phyloP scores from a whole-genome alignment of 2,329 filamentous ascomycete genomes.

The Penicillium griseofulvum region DNA sequence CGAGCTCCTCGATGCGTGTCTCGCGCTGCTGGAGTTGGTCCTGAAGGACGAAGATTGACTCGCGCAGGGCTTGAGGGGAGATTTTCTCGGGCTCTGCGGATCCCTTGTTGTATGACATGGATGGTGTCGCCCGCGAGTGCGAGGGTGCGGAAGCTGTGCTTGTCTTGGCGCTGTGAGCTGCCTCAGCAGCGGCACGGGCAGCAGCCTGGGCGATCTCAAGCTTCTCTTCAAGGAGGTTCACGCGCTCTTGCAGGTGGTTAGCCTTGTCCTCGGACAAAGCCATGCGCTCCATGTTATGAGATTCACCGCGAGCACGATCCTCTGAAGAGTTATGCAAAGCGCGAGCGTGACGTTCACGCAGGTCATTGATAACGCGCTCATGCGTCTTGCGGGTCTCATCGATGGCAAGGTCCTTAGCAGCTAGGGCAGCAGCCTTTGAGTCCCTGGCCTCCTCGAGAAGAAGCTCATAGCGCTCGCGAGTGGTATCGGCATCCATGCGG shows the following conservation, averaged over 20 bases:
- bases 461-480: slow-evolving; percentile 77
- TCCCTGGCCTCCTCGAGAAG: slow-evolving; percentile 77
- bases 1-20: slow-evolving; percentile 80
- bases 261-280: slow-evolving; percentile 79
- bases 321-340: slow-evolving; percentile 71
- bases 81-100: slow-evolving; percentile 73
- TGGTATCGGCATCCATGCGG: slow-evolving; percentile 75
- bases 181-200: slow-evolving; percentile 76
- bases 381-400: slow-evolving; percentile 63
- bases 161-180: slow-evolving; percentile 60
- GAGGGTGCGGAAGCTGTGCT: slow-evolving; percentile 37
- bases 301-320: slow-evolving; percentile 76
- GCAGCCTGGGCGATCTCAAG: slow-evolving; percentile 86
- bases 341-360: slow-evolving; percentile 71
- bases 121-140: slow-evolving; percentile 46
- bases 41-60: slow-evolving; percentile 94
- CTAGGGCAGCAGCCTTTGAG: slow-evolving; percentile 60
- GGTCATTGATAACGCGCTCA: slow-evolving; percentile 70
- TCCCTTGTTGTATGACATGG: slow-evolving; percentile 44
- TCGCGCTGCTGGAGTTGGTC: slow-evolving; percentile 96
- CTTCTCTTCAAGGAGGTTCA: slow-evolving; percentile 82
- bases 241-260: slow-evolving; percentile 80
- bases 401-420: slow-evolving; percentile 55
- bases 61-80: slow-evolving; percentile 88
- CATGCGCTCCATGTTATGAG: slow-evolving; percentile 76